Evolutionary conservation across 1,284 basidiomycete genomes (phyloP).

Genomic region (Ceratobasidium sp.): DNA sequence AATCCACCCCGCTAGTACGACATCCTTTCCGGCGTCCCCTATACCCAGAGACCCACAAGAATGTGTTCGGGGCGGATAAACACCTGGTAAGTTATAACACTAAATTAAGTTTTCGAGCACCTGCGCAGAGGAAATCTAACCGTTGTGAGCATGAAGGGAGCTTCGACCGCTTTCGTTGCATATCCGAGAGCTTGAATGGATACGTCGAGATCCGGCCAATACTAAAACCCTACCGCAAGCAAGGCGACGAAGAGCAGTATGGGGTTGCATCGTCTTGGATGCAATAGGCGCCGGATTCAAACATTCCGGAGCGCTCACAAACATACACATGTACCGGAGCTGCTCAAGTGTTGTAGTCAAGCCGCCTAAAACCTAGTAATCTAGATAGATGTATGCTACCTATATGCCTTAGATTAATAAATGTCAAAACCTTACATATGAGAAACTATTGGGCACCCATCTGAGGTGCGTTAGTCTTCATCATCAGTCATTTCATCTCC

Average conservation of each 20-base stretch:
- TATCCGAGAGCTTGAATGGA: neutral
- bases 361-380: too few relatives aligned
- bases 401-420: too few relatives aligned
- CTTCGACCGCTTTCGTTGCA: neutral
- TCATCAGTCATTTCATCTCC: slow-evolving; percentile 67
- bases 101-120: neutral
- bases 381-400: too few relatives aligned
- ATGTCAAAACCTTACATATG: too few relatives aligned
- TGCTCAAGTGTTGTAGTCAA: too few relatives aligned
- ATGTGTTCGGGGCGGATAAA: slow-evolving; percentile 76
- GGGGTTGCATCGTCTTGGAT: slow-evolving; percentile 9
- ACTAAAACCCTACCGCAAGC: neutral
- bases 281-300: slow-evolving; percentile 21
- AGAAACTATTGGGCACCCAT: too few relatives aligned
- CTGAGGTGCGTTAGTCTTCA: slow-evolving; percentile 28
- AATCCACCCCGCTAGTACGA: slow-evolving; percentile 84
- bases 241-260: neutral
- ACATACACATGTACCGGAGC: too few relatives aligned
- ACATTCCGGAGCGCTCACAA: too few relatives aligned
- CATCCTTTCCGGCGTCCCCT: slow-evolving; percentile 68
- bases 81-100: slow-evolving; percentile 66
- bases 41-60: slow-evolving; percentile 72
- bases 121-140: neutral
- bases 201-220: neutral
- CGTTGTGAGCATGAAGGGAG: slow-evolving; percentile 12